Base-by-base conservation (phyloP, 73 alveolate species). In the Breviolum minutum region DNA sequence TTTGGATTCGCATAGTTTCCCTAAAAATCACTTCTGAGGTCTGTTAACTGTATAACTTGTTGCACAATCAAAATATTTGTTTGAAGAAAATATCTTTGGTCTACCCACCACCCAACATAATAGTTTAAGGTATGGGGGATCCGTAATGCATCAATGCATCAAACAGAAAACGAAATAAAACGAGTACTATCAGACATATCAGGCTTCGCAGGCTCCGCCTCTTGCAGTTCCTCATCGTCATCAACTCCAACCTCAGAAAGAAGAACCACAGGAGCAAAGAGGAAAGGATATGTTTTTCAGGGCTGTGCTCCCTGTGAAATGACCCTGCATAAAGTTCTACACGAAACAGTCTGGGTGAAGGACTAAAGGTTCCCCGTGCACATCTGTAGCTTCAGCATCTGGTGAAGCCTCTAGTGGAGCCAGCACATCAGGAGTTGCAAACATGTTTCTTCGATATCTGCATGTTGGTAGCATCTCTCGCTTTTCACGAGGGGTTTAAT, bases 361-460 rank as follows among this genome's bases (percentile, higher is more conserved):
- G 81, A 19, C 86, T 24, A 77, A 26, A 6, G 68, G 88, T 22
- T 32, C 88, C 17, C 32, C 88, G 32, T 80, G 88, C 64, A 27
- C 69, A 30, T 80, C 88, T 80, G 88, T 48, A 48, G 88, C 68
- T 48, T 48, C 86, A 77, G 63, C 63, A 17, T 27, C 86, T 40
- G 54, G 54, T 40, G 54, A 40, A 40, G 54, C 54, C 54, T 40
- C 54, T 40, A 40, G 54, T 0, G 54, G 54, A 40, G 54, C 54
- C 54, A 40, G 54, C 54, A 40, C 54, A 3, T 40, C 54, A 40
- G 54, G 54, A 40, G 54, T 40, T 40, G 54, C 54, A 40, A 40
- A 40, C 54, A 40, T 3, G n/a, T 40, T 40, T 40, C 3, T 40
- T 40, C 3, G 54, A 40, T 40, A 40, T 3, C 54, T 40, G 54